Conservation (phyloP, 1,139 yeast genomes). For the Schwanniomyces etchellsii region DNA sequence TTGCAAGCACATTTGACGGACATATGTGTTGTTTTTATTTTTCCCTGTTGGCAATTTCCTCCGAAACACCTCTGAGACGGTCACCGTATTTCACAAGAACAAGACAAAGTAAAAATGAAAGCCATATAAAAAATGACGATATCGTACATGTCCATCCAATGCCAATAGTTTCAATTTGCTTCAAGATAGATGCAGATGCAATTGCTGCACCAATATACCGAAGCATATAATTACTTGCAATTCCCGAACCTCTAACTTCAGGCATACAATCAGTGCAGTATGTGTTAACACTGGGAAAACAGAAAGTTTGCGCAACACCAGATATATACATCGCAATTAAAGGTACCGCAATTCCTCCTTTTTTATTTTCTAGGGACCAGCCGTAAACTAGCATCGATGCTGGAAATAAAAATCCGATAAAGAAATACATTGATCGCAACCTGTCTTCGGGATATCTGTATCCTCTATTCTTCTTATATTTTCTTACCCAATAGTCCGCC, state of each 20-base stretch:
- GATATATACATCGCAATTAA: constrained; percentile 40
- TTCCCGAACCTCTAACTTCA: constrained; percentile 45
- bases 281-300: constrained; percentile 47
- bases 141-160: constrained; percentile 49
- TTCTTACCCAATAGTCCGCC: constrained; percentile 42
- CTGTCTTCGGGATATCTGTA: constrained; percentile 48
- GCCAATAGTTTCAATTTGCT: constrained; percentile 40
- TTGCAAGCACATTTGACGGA: too few relatives aligned
- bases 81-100: constrained; percentile 15
- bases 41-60: too few relatives aligned
- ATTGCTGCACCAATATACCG: constrained; percentile 47
- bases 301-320: constrained; percentile 45
- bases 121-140: constrained; percentile 26
- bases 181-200: constrained; percentile 42
- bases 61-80: too few relatives aligned
- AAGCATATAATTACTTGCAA: constrained; percentile 46
- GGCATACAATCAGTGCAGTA: constrained; percentile 58
- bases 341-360: constrained; percentile 53
- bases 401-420: constrained; percentile 37
- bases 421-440: constrained; percentile 30
- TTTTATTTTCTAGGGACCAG: constrained; percentile 42
- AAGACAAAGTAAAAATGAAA: constrained; percentile 13
- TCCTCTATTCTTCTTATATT: constrained; percentile 37
- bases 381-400: constrained; percentile 42
- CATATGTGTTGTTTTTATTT: too few relatives aligned